phyloP scores from a whole-genome alignment of 495 filamentous ascomycete genomes.

The Pseudotulostoma volvatum region DNA sequence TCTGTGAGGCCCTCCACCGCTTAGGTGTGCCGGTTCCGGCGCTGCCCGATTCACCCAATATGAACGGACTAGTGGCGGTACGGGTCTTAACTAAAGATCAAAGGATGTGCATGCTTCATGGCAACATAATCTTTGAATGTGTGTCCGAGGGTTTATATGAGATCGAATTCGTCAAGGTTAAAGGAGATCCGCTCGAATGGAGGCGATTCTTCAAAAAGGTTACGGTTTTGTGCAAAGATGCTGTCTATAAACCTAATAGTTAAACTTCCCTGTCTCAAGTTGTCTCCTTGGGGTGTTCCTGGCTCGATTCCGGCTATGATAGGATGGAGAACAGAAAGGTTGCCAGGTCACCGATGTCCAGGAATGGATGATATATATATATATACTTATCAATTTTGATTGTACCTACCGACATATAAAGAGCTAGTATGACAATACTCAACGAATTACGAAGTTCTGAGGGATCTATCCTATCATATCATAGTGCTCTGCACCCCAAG shows the following conservation, averaged over 20 bases:
- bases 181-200: constrained; percentile 96
- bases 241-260: constrained; percentile 37
- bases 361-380: no score
- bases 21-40: constrained; percentile 61
- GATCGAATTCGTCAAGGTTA: constrained; percentile 82
- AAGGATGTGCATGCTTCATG: constrained; percentile 62
- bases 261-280: no score
- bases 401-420: no score
- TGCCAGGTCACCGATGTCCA: no score
- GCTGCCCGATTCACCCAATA: constrained; percentile 17
- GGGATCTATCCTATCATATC: no score
- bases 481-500: no score
- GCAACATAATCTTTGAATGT: constrained; percentile 67
- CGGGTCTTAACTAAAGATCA: constrained; percentile 64
- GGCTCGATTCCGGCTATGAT: no score
- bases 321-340: no score
- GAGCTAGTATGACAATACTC: no score
- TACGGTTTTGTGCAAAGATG: constrained; percentile 68
- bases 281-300: no score
- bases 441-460: no score
- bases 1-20: constrained; percentile 66
- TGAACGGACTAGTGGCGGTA: constrained; percentile 42
- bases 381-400: no score
- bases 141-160: constrained; percentile 52
- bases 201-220: constrained; percentile 92